Base-by-base conservation (phyloP, 768 basidiomycete genomes). In the Hysterangium stoloniferum region DNA sequence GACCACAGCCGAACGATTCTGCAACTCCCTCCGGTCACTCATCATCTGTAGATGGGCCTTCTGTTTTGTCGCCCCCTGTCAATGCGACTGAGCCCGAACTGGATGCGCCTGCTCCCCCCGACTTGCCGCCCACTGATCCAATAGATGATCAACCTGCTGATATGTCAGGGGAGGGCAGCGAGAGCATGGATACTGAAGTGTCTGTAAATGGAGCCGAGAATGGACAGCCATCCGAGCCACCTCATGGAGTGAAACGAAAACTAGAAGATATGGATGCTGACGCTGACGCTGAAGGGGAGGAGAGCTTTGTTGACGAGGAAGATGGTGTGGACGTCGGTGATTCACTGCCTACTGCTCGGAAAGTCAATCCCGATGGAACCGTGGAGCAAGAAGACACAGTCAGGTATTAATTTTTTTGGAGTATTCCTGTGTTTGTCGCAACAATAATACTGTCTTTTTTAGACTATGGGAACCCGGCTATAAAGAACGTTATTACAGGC, bases 401-500 rank as follows among this genome's bases (percentile, higher is more conserved):
- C 58, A 84, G 84, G 94, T 94, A n/a, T n/a, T 66, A 57, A 86
- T 71, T 17, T 45, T 49, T 17, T 15, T 19, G 29, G 20, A 36
- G 59, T 17, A 15, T 42, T 29, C 55, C 22, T 17, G 48, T 38
- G 36, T n/a, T 11, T 17, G 36, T 49, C 36, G 6, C 52, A 54
- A 45, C 12, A 59, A 50, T 55, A 28, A 20, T 48, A 54, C 31
- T 12, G 20, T 52, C 43, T 42, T 27, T 22, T 53, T 45, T 58
- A 97, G 95, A 62, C 70, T 98, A 19, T 99, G 90, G 83, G 93
- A 98, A 65, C 82, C 93, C 1, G 96, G 95, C 24, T 99, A 99
- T 66, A 83, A 80, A 63, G 90, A 94, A 57, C 80, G 96, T 34
- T 99, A 99, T 64, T 99, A 99, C 59, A 74, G 77, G 40, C 84